phyloP scores from a whole-genome alignment of 495 filamentous ascomycete genomes.

The Penicillium cataractarum region DNA sequence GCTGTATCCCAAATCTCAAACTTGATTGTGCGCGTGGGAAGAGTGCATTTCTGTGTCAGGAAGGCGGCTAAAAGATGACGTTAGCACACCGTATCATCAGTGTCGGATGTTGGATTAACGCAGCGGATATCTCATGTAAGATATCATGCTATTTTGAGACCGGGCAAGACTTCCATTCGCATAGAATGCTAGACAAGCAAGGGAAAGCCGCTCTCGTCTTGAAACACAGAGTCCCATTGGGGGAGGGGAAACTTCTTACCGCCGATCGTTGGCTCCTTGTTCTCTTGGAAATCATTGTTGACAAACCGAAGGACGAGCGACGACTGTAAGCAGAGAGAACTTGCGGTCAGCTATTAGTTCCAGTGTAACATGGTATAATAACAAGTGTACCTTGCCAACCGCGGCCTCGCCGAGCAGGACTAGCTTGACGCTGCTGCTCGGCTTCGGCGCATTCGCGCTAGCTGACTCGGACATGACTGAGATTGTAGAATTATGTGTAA shows the following conservation, averaged over 20 bases:
- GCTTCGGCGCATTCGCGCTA: constrained; percentile 73
- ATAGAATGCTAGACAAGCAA: not conserved
- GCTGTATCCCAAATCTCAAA: constrained; percentile 99
- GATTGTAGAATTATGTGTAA: constrained; percentile 1
- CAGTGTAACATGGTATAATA: constrained; percentile 12
- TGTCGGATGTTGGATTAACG: not conserved
- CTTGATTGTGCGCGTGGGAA: constrained; percentile 95
- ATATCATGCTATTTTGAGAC: constrained; percentile 1
- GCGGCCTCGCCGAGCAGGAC: constrained; percentile 96
- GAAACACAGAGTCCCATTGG: constrained; percentile 12
- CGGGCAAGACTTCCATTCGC: constrained; percentile 1
- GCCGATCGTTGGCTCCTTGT: constrained; percentile 99
- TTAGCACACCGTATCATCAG: constrained; percentile 29
- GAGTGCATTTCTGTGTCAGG: constrained; percentile 96
- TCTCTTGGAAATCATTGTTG: constrained; percentile 99
- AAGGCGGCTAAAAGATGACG: constrained; percentile 75
- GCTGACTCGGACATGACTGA: constrained; percentile 49
- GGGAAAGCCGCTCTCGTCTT: constrained; percentile 1
- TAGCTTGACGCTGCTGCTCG: constrained; percentile 98
- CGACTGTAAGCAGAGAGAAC: constrained; percentile 60
- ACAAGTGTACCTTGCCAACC: constrained; percentile 83
- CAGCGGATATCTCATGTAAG: not conserved
- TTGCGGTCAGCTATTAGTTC: constrained; percentile 24
- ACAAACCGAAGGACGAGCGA: constrained; percentile 98
- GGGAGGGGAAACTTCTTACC: constrained; percentile 58